A percentile compares a stretch with the other conserved stretches of the same genome.
Evolutionary conservation across 2,329 filamentous ascomycete species (phyloP).

Genomic region (Amauroascus verrucosus): DNA sequence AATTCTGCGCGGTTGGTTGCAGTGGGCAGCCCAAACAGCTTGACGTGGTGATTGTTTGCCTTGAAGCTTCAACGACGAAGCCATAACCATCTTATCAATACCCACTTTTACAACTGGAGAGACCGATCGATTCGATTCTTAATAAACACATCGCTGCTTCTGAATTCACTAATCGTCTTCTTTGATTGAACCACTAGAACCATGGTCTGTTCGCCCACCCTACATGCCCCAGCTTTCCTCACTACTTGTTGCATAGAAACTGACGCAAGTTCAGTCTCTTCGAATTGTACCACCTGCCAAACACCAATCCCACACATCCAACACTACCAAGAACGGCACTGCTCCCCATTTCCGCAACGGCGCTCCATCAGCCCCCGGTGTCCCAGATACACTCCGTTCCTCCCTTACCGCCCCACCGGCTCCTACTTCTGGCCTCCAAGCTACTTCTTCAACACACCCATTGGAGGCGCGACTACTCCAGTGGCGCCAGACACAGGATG

Average conservation of each 20-base stretch:
- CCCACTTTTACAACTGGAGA: too few species aligned
- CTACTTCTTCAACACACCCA: constrained; percentile 58
- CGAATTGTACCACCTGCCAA: constrained; percentile 68
- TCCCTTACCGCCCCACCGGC: constrained; percentile 63
- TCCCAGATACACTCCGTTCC: constrained; percentile 85
- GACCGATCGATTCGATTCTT: too few species aligned
- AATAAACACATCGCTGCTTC: too few species aligned
- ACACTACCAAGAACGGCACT: constrained; percentile 44
- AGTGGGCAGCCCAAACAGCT: constrained; percentile 27
- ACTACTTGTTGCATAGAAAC: neutral
- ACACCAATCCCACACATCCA: constrained; percentile 57
- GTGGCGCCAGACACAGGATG: constrained; percentile 85
- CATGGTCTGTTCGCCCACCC: constrained; percentile 9
- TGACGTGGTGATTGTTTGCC: constrained; percentile 25
- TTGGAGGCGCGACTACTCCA: constrained; percentile 80
- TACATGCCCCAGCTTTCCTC: neutral
- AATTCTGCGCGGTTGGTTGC: constrained; percentile 23
- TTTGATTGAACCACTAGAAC: neutral
- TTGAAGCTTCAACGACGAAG: constrained; percentile 2
- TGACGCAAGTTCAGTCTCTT: constrained; percentile 54
- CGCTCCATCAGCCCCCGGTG: constrained; percentile 82
- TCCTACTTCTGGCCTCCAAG: constrained; percentile 33
- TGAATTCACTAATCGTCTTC: neutral
- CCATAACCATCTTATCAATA: constrained; percentile 1
- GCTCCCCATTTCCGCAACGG: constrained; percentile 47